Percentiles rank a stretch among this genome's conserved stretches.
Conservation (phyloP, 2,329 filamentous ascomycete species). For the Aspergillus tanneri region DNA sequence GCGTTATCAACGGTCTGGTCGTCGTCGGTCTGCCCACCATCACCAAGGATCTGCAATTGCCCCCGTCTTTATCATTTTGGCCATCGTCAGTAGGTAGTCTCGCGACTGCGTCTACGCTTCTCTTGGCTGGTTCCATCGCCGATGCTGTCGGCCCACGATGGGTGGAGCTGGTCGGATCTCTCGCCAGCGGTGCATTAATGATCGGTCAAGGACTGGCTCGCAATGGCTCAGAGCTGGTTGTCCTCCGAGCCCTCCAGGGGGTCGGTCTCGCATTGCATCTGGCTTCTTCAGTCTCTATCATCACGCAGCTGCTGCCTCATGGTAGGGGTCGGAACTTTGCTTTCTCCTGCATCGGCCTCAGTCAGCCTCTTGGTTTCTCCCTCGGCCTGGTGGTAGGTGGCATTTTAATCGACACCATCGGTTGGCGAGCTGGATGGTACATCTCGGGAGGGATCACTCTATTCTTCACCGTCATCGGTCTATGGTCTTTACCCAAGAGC, state of each 20-base stretch:
- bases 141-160: constrained; percentile 51
- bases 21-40: constrained; percentile 47
- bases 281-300: constrained; percentile 51
- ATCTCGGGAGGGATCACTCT: constrained; percentile 47
- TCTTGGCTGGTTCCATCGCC: constrained; percentile 52
- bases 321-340: constrained; percentile 52
- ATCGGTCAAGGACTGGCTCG: constrained; percentile 45
- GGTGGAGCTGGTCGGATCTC: constrained; percentile 49
- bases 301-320: constrained; percentile 49
- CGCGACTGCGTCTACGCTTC: constrained; percentile 38
- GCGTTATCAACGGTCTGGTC: constrained; percentile 41
- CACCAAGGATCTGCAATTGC: constrained; percentile 35
- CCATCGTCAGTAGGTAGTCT: constrained; percentile 34
- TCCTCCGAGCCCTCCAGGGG: constrained; percentile 49
- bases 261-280: constrained; percentile 50
- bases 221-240: constrained; percentile 46
- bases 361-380: constrained; percentile 53
- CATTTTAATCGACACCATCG: constrained; percentile 49
- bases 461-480: constrained; percentile 38
- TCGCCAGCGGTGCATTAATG: constrained; percentile 46
- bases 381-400: constrained; percentile 47
- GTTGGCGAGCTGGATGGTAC: constrained; percentile 56
- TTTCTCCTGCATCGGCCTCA: constrained; percentile 52
- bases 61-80: constrained; percentile 23
- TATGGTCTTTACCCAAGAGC: constrained; percentile 42